A percentile compares a stretch with the other conserved stretches of the same genome.
phyloP scores from a whole-genome alignment of 176 grass and related monocot species.

The Chrysopogon serrulatus region DNA sequence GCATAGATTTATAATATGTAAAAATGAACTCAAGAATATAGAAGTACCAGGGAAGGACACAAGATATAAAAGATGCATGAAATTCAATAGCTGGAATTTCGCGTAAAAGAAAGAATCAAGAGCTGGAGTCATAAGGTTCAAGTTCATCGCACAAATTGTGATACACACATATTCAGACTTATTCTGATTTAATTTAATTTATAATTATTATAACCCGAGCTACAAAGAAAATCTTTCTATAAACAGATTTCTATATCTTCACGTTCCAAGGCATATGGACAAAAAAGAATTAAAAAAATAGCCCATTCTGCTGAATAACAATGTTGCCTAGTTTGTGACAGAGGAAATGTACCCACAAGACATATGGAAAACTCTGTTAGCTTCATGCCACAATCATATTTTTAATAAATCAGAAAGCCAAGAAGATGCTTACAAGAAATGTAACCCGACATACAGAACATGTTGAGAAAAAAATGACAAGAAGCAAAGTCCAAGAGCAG shows the following conservation, averaged over 20 bases:
- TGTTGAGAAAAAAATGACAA: background rate
- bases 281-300: background rate
- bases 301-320: background rate
- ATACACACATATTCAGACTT: background rate
- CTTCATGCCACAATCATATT: background rate
- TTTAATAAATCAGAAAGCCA: background rate
- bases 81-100: too few species aligned
- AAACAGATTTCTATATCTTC: background rate
- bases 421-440: slow-evolving; percentile 2
- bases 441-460: background rate
- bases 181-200: background rate
- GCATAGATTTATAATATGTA: background rate
- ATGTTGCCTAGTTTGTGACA: background rate
- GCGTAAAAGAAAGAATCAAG: too few species aligned
- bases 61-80: background rate
- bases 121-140: background rate
- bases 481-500: background rate
- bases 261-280: background rate
- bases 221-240: background rate
- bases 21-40: background rate
- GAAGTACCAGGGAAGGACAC: background rate
- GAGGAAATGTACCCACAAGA: background rate
- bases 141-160: background rate
- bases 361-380: background rate
- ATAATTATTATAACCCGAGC: background rate